These are phyloP conservation scores for Pseudomonodictys pantanalensis DNA, from an alignment of 495 filamentous ascomycete species.

Conservation along the genomic window DNA sequence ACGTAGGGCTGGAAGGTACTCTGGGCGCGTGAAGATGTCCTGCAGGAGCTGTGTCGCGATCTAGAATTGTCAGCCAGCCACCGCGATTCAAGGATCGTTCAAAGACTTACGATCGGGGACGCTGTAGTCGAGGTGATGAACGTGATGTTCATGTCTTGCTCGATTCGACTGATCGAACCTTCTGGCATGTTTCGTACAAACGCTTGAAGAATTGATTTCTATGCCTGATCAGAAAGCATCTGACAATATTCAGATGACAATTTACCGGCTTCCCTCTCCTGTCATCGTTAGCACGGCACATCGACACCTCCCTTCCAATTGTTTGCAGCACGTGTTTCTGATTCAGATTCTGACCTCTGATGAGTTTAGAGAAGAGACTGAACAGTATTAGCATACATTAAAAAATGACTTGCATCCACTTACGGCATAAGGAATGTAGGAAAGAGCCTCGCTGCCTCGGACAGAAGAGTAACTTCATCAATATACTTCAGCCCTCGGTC, in stretches of 20 bases:
- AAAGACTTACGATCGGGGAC: not conserved
- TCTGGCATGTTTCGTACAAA: not conserved
- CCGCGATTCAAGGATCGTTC: not conserved
- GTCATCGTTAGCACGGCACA: not conserved
- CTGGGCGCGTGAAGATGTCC: not conserved
- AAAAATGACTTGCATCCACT: not conserved
- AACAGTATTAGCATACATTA: not conserved
- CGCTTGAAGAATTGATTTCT: not conserved
- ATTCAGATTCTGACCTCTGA: not conserved
- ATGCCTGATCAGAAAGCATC: not conserved
- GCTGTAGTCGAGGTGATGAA: not conserved
- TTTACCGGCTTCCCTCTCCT: not conserved
- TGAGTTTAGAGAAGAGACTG: not conserved
- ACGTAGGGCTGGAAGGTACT: not conserved
- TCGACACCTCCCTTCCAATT: not conserved
- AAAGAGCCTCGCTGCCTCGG: not conserved
- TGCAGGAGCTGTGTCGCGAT: not conserved
- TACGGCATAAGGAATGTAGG: slow-evolving; percentile 3
- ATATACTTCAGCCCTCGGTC: not conserved
- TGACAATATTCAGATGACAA: not conserved
- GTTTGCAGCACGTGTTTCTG: not conserved
- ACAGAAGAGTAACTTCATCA: not conserved
- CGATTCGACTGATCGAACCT: not conserved
- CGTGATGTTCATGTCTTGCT: not conserved
- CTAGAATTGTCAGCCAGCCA: not conserved